phyloP scores from a whole-genome alignment of 495 filamentous ascomycete species.

The Trichoderma reesei region DNA sequence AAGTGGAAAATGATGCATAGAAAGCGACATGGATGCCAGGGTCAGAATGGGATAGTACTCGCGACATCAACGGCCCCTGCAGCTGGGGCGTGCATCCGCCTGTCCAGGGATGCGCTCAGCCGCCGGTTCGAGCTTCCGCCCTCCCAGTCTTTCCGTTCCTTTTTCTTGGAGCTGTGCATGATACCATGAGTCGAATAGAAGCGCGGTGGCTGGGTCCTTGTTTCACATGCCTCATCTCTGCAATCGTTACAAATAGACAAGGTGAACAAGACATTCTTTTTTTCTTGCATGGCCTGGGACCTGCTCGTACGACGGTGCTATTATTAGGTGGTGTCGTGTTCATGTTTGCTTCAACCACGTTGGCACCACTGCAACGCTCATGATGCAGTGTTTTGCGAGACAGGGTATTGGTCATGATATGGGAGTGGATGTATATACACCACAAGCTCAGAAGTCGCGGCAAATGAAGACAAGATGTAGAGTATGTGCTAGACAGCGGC shows the following conservation, averaged over 20 bases:
- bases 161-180: background rate
- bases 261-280: no score
- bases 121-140: background rate
- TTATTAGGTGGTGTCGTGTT: background rate
- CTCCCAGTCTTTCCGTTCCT: background rate
- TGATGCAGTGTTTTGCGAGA: background rate
- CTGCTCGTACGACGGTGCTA: background rate
- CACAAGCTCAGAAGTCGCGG: no score
- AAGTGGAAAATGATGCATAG: background rate
- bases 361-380: background rate
- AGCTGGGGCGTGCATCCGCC: background rate
- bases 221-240: background rate
- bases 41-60: background rate
- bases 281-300: background rate
- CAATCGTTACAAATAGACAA: background rate
- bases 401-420: background rate
- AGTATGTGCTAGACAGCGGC: no score
- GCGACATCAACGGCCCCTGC: background rate
- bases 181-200: no score
- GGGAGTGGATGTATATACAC: no score
- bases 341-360: background rate
- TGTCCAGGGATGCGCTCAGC: background rate
- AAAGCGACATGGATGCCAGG: background rate
- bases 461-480: no score
- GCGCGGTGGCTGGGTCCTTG: background rate